These are phyloP conservation scores for Aureobasidium sp. DNA, from an alignment of 2,329 filamentous ascomycete genomes.

Conservation along the genomic window DNA sequence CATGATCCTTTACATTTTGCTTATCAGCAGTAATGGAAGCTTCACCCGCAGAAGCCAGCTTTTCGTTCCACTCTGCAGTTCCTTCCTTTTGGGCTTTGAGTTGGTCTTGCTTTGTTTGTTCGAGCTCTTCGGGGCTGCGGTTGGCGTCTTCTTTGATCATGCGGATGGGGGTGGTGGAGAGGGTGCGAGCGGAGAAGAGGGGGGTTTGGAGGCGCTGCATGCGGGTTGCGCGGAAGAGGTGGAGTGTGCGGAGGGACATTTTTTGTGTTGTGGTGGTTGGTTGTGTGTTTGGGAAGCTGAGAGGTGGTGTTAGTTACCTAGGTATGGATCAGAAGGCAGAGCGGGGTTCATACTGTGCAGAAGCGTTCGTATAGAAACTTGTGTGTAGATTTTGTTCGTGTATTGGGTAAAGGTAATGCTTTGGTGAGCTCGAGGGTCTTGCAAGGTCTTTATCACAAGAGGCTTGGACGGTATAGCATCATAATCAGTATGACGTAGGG, in stretches of 20 bases:
- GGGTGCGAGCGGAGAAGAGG: slow-evolving; percentile 8
- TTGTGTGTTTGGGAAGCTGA: too few relatives aligned
- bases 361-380: too few relatives aligned
- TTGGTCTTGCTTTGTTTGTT: slow-evolving; percentile 36
- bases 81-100: slow-evolving; percentile 34
- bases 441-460: not conserved
- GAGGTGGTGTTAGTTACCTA: too few relatives aligned
- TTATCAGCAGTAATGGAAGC: slow-evolving; percentile 33
- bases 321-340: too few relatives aligned
- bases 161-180: slow-evolving; percentile 21
- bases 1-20: slow-evolving; percentile 31
- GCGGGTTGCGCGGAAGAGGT: slow-evolving; percentile 2
- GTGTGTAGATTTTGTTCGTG: not conserved
- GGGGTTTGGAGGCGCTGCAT: not conserved
- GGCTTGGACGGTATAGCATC: not conserved
- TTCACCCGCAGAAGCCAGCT: slow-evolving; percentile 33
- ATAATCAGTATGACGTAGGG: not conserved
- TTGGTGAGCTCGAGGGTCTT: not conserved
- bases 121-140: slow-evolving; percentile 30
- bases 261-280: not conserved
- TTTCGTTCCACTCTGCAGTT: slow-evolving; percentile 35
- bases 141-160: slow-evolving; percentile 29
- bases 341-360: too few relatives aligned
- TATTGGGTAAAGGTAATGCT: not conserved
- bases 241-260: not conserved